Conservation (phyloP, 75 land plant species). For the Sequoiadendron giganteum region DNA sequence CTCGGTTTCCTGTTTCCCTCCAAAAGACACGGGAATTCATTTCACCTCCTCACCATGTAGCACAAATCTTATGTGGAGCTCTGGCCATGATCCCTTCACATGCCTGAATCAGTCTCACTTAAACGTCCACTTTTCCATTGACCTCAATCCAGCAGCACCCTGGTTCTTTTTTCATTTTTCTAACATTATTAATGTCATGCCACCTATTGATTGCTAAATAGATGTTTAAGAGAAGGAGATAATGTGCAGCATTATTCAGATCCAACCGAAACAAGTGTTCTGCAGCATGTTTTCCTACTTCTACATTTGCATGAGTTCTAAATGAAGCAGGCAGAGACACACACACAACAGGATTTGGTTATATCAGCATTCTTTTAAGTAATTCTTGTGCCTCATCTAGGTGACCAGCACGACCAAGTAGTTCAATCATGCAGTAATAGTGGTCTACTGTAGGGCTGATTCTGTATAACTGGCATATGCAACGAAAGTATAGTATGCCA, state of each 20-base stretch:
- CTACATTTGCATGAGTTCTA: background rate
- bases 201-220: background rate
- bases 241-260: conserved; percentile 7
- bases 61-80: conserved; percentile 40
- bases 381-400: conserved; percentile 16
- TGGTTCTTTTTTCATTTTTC: background rate
- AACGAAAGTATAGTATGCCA: conserved; percentile 1
- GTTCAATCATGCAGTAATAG: conserved; percentile 17
- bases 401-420: conserved; percentile 7
- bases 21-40: background rate
- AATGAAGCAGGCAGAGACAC: conserved; percentile 13
- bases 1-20: too few relatives aligned
- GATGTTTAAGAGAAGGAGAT: conserved; percentile 4
- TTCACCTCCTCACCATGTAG: conserved; percentile 29
- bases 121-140: background rate
- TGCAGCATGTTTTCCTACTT: background rate
- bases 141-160: conserved; percentile 3
- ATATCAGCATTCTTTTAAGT: background rate
- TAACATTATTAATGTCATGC: conserved; percentile 1
- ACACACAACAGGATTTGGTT: background rate
- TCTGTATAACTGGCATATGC: background rate
- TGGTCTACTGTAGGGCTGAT: conserved; percentile 9
- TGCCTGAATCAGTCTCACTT: conserved; percentile 28
- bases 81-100: conserved; percentile 59
- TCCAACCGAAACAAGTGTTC: conserved; percentile 1